Evolutionary conservation across 78 protist genomes (phyloP), one percentile per base, ranked within the genome.

Genomic region (Emiliania huxleyi): DNA sequence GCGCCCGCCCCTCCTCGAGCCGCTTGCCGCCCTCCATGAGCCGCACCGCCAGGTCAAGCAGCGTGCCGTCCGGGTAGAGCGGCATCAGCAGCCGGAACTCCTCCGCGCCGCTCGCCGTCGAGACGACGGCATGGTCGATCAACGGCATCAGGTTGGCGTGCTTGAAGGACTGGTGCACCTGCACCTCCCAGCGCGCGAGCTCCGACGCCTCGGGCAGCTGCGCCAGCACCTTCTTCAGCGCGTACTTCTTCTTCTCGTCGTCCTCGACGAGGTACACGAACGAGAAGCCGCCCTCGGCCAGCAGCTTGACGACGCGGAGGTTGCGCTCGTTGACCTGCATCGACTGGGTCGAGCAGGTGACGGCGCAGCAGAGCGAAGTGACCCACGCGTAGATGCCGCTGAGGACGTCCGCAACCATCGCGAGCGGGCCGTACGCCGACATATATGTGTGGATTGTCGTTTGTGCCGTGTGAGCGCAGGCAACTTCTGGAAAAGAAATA

Each of bases 201-300:
- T 87, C 43, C 49, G 23, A 4, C 35, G 15, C 23, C 52, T 52
- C 79, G 4, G 45, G 37, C 26, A 22, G 26, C 44, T 11, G 29
- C 40, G 49, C 29, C 49, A 52, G 45, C 77, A 87, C 48, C 38
- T 38, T n/a, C 75, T 87, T 87, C 18, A 87, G 91, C 15, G 91
- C 91, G 21, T 52, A 55, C n/a, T 8, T 22, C 44, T 52, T 85
- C 71, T 33, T 29, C 19, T 22, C 69, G 15, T 1, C n/a, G 22
- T 38, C 43, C 48, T 49, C 48, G 40, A 87, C 91, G 35, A 87
- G 91, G 48, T 38, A 87, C 19, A 87, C 91, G 77, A 37, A 52
- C 19, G 49, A 22, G 48, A 55, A 87, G 35, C 91, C 91, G 49
- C 91, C 91, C 91, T 87, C 91, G 19, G 73, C 91, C 23, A 87